phyloP scores from a whole-genome alignment of 1,284 basidiomycete genomes.

The Tremellales sp. region DNA sequence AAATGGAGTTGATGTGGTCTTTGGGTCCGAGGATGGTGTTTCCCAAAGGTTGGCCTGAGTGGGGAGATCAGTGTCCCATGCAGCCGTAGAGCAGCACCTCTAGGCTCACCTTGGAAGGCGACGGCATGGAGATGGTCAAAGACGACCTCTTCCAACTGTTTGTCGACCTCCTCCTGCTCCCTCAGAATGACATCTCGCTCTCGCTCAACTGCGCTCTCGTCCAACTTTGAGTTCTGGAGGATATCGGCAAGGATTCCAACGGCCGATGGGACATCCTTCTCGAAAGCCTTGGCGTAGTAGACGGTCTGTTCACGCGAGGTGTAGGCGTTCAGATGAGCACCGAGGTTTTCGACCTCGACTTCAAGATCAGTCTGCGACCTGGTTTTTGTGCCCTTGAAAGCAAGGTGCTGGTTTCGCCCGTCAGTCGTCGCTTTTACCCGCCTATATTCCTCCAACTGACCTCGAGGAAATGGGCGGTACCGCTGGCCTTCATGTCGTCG shows the following conservation, averaged over 20 bases:
- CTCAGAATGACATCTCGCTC: slow-evolving; percentile 96
- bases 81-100: background rate
- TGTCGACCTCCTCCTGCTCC: slow-evolving; percentile 99
- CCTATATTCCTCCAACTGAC: slow-evolving; percentile 46
- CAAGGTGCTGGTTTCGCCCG: slow-evolving; percentile 37
- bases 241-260: slow-evolving; percentile 99
- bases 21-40: slow-evolving; percentile 97
- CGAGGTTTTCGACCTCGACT: slow-evolving; percentile 96
- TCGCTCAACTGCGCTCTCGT: slow-evolving; percentile 81
- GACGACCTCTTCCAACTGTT: slow-evolving; percentile 96
- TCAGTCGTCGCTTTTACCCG: background rate
- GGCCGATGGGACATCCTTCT: slow-evolving; percentile 84
- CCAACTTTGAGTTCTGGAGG: slow-evolving; percentile 95
- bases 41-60: slow-evolving; percentile 80
- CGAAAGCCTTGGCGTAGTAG: slow-evolving; percentile 99
- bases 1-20: slow-evolving; percentile 93
- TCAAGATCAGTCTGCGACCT: slow-evolving; percentile 90
- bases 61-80: slow-evolving; percentile 13
- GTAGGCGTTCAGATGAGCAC: slow-evolving; percentile 97
- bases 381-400: slow-evolving; percentile 78
- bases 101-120: slow-evolving; percentile 62
- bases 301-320: slow-evolving; percentile 99
- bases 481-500: slow-evolving; percentile 89
- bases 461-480: slow-evolving; percentile 98
- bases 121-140: slow-evolving; percentile 97